Base-by-base conservation (phyloP, 768 basidiomycete genomes). In the Filobasidium wieringae region DNA sequence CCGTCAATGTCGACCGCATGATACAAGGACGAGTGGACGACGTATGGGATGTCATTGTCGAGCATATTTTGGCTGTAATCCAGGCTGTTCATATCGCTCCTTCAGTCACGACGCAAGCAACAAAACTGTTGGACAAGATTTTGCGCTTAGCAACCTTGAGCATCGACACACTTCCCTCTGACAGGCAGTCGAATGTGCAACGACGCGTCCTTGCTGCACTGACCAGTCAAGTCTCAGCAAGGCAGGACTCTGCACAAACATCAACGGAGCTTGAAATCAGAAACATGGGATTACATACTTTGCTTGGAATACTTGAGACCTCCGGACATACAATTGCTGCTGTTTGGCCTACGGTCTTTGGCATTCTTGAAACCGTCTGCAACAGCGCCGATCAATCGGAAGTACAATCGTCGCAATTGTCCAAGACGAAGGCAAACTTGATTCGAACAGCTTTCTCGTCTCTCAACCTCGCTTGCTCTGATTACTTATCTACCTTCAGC, bases 401-500 rank as follows among this genome's bases (percentile, higher is more conserved):
- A 30, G 17, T 56, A 52, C n/a, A 55, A 39, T 12, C 43, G 14
- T 47, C 43, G 43, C 43, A 47, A 47, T 19, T 49, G 24, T 17
- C 81, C 53, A 85, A 86, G 60, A 43, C 47, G 30, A 45, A 57
- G 30, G 80, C 80, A 0, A 77, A 80, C 0, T 79, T 95, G 11
- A 84, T 96, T 50, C 87, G 95, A 72, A 87, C 91, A 39, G 90
- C 89, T 0, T 97, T 95, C 76, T 88, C 92, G 60, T 92, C 88
- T 0, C 75, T 97, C 60, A 96, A 88, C 5, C 76, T 99, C 8
- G 89, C 96, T 22, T 96, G 90, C 72, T 75, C 74, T 43, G 93
- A 99, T 69, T 88, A 88, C 2, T 80, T 96, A 7, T 84, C 88
- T 1, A 80, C 82, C 1, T 80, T 97, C 17, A 84, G 86, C 0